These are phyloP conservation scores for Hura crepitans DNA, from an alignment of 441 rosid genomes.

Conservation along the genomic window DNA sequence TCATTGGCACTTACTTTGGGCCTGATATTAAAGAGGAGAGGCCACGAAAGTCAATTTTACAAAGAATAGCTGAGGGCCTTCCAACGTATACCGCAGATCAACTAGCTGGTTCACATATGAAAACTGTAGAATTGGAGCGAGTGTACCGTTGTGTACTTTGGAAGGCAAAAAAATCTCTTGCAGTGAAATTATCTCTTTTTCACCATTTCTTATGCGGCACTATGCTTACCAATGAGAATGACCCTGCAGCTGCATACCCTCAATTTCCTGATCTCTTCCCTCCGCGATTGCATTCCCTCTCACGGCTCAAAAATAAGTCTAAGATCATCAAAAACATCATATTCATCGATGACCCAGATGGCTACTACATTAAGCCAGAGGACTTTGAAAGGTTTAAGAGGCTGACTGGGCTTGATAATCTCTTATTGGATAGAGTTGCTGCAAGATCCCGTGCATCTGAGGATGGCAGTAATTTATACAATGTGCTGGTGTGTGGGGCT, in stretches of 20 bases:
- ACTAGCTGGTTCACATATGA: constrained; percentile 32
- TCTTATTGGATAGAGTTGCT: constrained; percentile 18
- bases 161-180: constrained; percentile 34
- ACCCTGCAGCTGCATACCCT: constrained; percentile 16
- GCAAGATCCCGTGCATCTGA: constrained; percentile 12
- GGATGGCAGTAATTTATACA: neutral
- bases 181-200: constrained; percentile 13
- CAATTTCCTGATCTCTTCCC: constrained; percentile 39
- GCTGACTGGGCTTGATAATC: constrained; percentile 19
- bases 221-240: constrained; percentile 13
- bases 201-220: constrained; percentile 27
- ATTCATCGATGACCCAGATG: constrained; percentile 37
- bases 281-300: constrained; percentile 29
- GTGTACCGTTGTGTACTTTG: constrained; percentile 34
- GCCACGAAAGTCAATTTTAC: constrained; percentile 34
- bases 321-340: constrained; percentile 31
- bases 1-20: constrained; percentile 45
- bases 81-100: constrained; percentile 24
- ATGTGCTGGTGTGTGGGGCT: constrained; percentile 10
- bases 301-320: constrained; percentile 14
- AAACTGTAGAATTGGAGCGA: constrained; percentile 33
- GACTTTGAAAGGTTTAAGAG: constrained; percentile 35
- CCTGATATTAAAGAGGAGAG: constrained; percentile 33
- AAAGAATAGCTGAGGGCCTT: constrained; percentile 32
- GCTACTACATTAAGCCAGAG: constrained; percentile 28